Evolutionary conservation across 352 stramenopile genomes (phyloP), one percentile per base, ranked within the genome.

Genomic region (Phytophthora citrophthora): DNA sequence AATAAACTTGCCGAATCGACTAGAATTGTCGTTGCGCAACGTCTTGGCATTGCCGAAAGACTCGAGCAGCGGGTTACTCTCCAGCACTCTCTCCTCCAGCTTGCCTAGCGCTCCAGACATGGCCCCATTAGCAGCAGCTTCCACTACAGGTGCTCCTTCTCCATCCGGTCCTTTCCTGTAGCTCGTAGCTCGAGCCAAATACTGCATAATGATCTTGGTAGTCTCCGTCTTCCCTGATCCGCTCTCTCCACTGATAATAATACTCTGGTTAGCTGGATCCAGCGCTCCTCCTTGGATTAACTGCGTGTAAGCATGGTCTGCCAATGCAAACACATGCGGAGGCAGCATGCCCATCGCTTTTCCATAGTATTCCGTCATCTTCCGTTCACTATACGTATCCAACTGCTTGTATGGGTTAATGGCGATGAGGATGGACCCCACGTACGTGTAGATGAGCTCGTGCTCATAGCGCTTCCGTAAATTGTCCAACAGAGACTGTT

Each of bases 1-100:
- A 50, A 99, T 99, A 59, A 98, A 99, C 77, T 99, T 99, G 45
- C 97, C 97, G 68, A 99, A 99, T 56, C 97, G 84, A 77, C 83
- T 97, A 20, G 89, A 98, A 68, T 99, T 99, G 74, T 99, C 96
- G 69, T 99, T 99, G 32, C 97, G 80, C 49, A 99, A 72, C 15
- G 97, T 99, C 76, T 98, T 96, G 45, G 90, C 90, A 57, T 97
- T 97, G 45, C 90, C 90, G 68, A 97, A 97, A 11, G 86, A 95
- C 54, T 97, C 90, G 12, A 97, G 77, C 61, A 97, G 49, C 39
- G 90, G 90, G 49, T 97, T 97, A 39, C 88, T 93, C 58, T 96
- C 83, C 16, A 97, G 72, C 44, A 97, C 87, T 16, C 88, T 76
- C 71, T 96, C 84, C 61, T 97, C 89, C 10, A 96, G 71, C 39